Conservation (phyloP, 2,329 filamentous ascomycete genomes). For the Epichloe bromicola region DNA sequence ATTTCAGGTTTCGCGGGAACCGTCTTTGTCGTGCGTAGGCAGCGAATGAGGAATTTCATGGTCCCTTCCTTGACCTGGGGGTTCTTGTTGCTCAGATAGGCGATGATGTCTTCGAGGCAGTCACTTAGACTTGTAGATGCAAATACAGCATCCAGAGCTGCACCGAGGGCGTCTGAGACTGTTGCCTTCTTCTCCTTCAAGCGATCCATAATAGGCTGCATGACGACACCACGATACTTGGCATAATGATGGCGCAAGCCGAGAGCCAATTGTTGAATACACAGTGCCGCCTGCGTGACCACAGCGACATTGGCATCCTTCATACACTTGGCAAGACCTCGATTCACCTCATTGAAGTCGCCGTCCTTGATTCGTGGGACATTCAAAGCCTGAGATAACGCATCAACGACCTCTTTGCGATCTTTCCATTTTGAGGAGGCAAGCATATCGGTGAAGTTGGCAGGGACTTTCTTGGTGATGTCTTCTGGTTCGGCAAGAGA, state of each 20-base stretch:
- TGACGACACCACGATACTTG: slow-evolving; percentile 69
- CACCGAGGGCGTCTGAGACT: slow-evolving; percentile 77
- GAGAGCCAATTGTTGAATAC: slow-evolving; percentile 78
- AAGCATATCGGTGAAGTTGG: slow-evolving; percentile 70
- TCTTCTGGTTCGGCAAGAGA: slow-evolving; percentile 81
- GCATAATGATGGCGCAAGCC: slow-evolving; percentile 66
- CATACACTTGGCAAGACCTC: slow-evolving; percentile 87
- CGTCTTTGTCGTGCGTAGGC: slow-evolving; percentile 67
- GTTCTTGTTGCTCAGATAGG: slow-evolving; percentile 86
- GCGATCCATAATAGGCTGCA: slow-evolving; percentile 85
- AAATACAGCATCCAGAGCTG: slow-evolving; percentile 63
- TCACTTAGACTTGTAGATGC: slow-evolving; percentile 60
- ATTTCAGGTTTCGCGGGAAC: slow-evolving; percentile 79
- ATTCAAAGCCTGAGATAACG: slow-evolving; percentile 61
- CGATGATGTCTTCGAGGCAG: slow-evolving; percentile 78
- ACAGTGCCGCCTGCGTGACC: slow-evolving; percentile 84
- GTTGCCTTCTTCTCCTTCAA: slow-evolving; percentile 93
- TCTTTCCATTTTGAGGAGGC: slow-evolving; percentile 97
- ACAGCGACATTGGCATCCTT: slow-evolving; percentile 97
- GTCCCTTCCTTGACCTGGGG: slow-evolving; percentile 91
- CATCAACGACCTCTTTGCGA: slow-evolving; percentile 85
- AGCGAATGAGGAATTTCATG: slow-evolving; percentile 83
- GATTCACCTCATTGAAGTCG: slow-evolving; percentile 72
- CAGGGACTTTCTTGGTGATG: slow-evolving; percentile 66
- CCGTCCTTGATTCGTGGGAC: slow-evolving; percentile 86